These are phyloP conservation scores for Trebouxiophyceae sp. DNA, from an alignment of 163 green algal genomes.

Conservation along the genomic window DNA sequence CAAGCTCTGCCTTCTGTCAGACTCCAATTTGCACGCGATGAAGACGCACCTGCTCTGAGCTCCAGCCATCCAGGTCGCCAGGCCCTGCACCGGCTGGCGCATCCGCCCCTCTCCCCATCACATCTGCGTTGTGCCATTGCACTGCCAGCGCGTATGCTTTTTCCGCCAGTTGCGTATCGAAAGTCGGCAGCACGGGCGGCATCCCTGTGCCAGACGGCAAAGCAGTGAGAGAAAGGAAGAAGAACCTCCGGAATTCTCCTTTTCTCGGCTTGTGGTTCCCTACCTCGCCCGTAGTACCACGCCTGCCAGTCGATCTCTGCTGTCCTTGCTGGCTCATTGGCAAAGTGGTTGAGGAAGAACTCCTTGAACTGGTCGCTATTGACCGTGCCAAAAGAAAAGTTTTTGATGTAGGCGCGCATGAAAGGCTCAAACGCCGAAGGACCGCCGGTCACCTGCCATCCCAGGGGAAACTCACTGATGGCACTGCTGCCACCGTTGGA, in stretches of 20 bases:
- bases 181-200: slow-evolving; percentile 17
- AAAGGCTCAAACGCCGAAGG: slow-evolving; percentile 78
- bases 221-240: no score
- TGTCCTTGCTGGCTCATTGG: slow-evolving; percentile 24
- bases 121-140: slow-evolving; percentile 62
- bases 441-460: no score
- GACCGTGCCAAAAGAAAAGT: slow-evolving; percentile 45
- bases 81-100: slow-evolving; percentile 8
- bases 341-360: slow-evolving; percentile 69
- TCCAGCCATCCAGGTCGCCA: slow-evolving; percentile 57
- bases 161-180: slow-evolving; percentile 58
- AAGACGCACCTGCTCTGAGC: slow-evolving; percentile 37
- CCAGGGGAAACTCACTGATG: no score
- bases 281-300: slow-evolving; percentile 64
- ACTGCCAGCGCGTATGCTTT: slow-evolving; percentile 52
- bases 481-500: background rate
- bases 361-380: slow-evolving; percentile 60
- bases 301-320: slow-evolving; percentile 73
- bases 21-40: background rate
- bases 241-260: no score
- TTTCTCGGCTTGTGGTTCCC: no score
- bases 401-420: slow-evolving; percentile 54
- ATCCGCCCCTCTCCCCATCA: slow-evolving; percentile 45
- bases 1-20: background rate
- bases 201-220: background rate